Evolutionary conservation across 2,329 filamentous ascomycete species (phyloP).

Genomic region (Aciculosporium take): DNA sequence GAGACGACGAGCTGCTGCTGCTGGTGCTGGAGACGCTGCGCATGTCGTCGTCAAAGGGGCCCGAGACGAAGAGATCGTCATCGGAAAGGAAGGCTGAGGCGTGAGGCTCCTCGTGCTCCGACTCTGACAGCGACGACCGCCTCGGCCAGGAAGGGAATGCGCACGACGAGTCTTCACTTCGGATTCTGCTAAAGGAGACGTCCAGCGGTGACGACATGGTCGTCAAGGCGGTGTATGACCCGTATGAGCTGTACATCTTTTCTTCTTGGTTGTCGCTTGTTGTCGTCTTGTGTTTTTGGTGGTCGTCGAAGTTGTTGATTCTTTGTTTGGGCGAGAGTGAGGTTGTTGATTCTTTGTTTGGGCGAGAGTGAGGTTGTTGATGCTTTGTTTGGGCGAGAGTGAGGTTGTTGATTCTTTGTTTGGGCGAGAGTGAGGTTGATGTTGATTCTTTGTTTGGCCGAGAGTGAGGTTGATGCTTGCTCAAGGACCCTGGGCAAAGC

Average conservation of each 20-base stretch:
- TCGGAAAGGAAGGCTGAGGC: conserved; percentile 46
- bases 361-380: neutral
- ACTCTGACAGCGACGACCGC: conserved; percentile 34
- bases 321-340: no score
- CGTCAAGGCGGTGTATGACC: conserved; percentile 36
- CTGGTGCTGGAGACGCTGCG: conserved; percentile 33
- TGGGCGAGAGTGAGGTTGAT: neutral
- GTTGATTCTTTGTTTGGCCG: no score
- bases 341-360: no score
- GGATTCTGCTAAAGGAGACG: conserved; percentile 27
- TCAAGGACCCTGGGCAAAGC: neutral
- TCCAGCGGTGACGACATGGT: conserved; percentile 30
- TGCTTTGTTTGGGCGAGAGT: neutral
- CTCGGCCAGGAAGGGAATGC: conserved; percentile 47
- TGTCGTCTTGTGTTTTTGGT: no score
- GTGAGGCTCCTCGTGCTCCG: conserved; percentile 26
- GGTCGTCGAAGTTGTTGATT: no score
- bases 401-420: no score
- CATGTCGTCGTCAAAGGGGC: conserved; percentile 35
- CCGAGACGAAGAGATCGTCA: conserved; percentile 45
- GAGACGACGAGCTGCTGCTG: conserved; percentile 26
- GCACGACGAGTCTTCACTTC: conserved; percentile 30
- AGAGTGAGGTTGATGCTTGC: neutral
- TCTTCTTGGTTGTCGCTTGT: no score
- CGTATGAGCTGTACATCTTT: conserved; percentile 39